Evolutionary conservation across 2,329 filamentous ascomycete species (phyloP), one percentile per base, ranked within the genome.

Genomic region (Aureobasidium subglaciale): DNA sequence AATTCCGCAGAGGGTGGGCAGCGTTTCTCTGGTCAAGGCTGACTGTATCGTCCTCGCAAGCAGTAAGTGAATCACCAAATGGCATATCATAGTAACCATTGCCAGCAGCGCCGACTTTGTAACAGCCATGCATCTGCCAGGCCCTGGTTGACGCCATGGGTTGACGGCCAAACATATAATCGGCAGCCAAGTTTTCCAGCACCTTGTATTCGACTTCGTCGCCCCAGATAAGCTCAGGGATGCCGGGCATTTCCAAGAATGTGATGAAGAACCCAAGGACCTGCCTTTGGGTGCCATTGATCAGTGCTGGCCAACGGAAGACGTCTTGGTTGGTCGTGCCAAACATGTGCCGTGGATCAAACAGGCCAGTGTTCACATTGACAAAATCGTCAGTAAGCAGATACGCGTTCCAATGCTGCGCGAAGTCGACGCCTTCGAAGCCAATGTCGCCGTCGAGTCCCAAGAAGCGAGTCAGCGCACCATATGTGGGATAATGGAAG

Each of bases 281-380:
- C 63, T 81, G 78, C 38, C 78, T 74, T 62, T 83, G 73, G 0
- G 78, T 78, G 3, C 82, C 82, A 56, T 80, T 75, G 27, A 72
- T 69, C 20, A 85, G 71, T 7, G 79, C 74, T 6, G 82, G 82
- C 82, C 82, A 85, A 27, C 82, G 74, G 62, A 85, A 82, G 9
- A 85, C 80, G 63, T 85, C 83, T 67, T 86, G 83, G 63, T 85
- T 85, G 1, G 81, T 83, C 2, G 78, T 76, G 42, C 82, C 82
- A 62, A 78, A 85, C 75, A 85, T 78, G 63, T 85, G 82, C 1
- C 82, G 75, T 3, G 83, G 83, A 60, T 86, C 83, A 58, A 83
- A 82, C 53, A 77, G 66, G 24, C 80, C 81, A 3, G 79, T 83
- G 62, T 82, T 79, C 2, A 78, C 73, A 61, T 84, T 84, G 59